Conservation (phyloP, 805 yeast genomes). For the Wickerhamomyces chambardii region DNA sequence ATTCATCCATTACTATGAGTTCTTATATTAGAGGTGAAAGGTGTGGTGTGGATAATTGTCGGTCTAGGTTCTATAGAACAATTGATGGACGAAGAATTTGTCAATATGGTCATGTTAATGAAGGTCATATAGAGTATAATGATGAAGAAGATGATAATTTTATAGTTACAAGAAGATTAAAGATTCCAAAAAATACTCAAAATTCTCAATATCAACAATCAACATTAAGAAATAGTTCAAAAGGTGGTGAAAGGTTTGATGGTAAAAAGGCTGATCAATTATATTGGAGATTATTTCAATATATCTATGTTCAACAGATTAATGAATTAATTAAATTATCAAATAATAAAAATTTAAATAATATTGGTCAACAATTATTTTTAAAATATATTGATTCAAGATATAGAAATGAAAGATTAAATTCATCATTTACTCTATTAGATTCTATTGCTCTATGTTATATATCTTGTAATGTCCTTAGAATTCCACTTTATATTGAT, state of each 20-base stretch:
- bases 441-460: conserved; percentile 32
- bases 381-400: no score
- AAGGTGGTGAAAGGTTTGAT: conserved; percentile 1
- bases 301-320: background rate
- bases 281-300: background rate
- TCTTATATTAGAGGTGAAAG: conserved; percentile 54
- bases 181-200: no score
- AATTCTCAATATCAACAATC: no score
- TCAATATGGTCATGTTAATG: conserved; percentile 85
- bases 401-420: no score
- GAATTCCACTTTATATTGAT: conserved; percentile 38
- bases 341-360: no score
- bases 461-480: conserved; percentile 37
- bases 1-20: no score
- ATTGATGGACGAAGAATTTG: conserved; percentile 78
- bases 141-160: conserved; percentile 68
- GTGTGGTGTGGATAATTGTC: conserved; percentile 89
- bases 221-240: conserved; percentile 21
- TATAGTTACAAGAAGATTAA: conserved; percentile 45
- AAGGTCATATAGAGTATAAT: conserved; percentile 68
- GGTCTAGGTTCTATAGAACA: conserved; percentile 63
- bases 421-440: no score
- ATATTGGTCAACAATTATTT: background rate
- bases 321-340: background rate
- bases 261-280: conserved; percentile 4